Evolutionary conservation across 805 yeast species (phyloP), one percentile per base, ranked within the genome.

Genomic region (Hyphopichia homilentoma): DNA sequence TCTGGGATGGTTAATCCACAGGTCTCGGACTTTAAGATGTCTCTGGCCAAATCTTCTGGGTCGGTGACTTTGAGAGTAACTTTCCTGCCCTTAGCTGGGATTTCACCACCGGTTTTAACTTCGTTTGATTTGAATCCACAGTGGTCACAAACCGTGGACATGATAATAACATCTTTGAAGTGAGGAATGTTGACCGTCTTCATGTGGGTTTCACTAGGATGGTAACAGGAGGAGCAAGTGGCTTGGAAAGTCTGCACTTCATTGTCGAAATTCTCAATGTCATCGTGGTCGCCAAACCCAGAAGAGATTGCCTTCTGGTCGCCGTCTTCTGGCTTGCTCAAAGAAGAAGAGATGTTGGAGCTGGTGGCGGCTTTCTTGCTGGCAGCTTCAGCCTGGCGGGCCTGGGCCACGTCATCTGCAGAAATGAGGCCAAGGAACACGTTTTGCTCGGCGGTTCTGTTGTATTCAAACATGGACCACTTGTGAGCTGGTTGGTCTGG

Each of bases 61-160:
- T 90, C 97, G 38, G 84, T 88, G 41, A 90, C 80, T 42, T 68
- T 70, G 33, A 93, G 69, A 2, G 81, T 70, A 39, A 88, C 75
- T 40, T 71, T 79, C 43, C 79, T 79, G 40, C 97, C 99, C 57
- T 79, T 72, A 3, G 69, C 82, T 20, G 98, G 97, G 29, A 93
- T 82, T 6, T 83, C 94, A 48, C 99, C 99, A 38, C 99, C 99
- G 4, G 98, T 93, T 65, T 90, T 93, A 43, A 93, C 98, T 61
- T 93, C 99, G 56, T 93, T 93, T 12, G 95, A 85, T 65, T 86
- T 90, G 64, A 84, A 93, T 22, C 97, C 98, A 65, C 99, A 93
- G 41, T 76, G 64, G 20, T 81, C 89, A 65, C 99, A 93, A 1
- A 77, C 80, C 1, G 98, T 93, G 30, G 94, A 83, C 98, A 93